phyloP scores from a whole-genome alignment of 2,329 filamentous ascomycete genomes.

The Zasmidium angulare region DNA sequence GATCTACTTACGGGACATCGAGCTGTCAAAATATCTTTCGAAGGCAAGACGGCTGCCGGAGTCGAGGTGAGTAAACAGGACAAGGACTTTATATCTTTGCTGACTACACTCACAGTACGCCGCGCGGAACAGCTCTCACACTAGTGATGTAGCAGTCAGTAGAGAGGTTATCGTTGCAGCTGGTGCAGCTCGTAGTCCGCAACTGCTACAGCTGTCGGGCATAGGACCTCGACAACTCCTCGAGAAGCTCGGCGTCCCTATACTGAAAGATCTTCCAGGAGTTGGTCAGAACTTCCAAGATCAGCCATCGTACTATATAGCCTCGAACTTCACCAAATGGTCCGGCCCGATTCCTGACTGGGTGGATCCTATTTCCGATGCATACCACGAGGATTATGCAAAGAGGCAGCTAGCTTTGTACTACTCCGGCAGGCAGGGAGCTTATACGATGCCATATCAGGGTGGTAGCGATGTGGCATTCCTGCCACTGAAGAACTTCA shows the following conservation, averaged over 20 bases:
- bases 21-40: not conserved
- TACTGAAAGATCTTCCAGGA: constrained; percentile 57
- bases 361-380: not conserved
- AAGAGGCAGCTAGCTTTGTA: constrained; percentile 10
- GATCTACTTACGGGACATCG: constrained; percentile 1
- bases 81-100: not conserved
- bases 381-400: constrained; percentile 4
- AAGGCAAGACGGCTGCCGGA: not conserved
- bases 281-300: constrained; percentile 65
- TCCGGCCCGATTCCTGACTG: constrained; percentile 11
- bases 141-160: constrained; percentile 13
- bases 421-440: constrained; percentile 26
- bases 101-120: not conserved
- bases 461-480: constrained; percentile 22
- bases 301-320: constrained; percentile 36
- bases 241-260: constrained; percentile 50
- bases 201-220: constrained; percentile 63
- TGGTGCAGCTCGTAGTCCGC: constrained; percentile 62
- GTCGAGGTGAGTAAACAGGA: not conserved
- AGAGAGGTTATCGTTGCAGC: constrained; percentile 47
- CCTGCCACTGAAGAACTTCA: constrained; percentile 24
- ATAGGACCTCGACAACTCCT: constrained; percentile 58
- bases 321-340: constrained; percentile 6
- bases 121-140: not conserved
- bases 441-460: constrained; percentile 25